Evolutionary conservation across 257 asterid genomes (phyloP).

Genomic region (Osmanthus fragrans): DNA sequence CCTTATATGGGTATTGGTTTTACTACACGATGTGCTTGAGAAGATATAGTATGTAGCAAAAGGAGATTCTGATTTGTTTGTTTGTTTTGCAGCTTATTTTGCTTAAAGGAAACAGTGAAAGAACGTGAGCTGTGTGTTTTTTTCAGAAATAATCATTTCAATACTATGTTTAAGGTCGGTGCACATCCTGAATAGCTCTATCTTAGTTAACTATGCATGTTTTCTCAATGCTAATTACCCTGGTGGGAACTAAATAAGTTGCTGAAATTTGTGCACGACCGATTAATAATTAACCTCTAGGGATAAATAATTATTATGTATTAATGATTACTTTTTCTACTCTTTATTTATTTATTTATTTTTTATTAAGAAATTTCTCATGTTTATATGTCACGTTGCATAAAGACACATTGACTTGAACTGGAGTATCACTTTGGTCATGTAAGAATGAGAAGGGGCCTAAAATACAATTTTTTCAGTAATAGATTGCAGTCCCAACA

Average conservation of each 20-base stretch:
- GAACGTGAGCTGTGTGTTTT: slow-evolving; percentile 93
- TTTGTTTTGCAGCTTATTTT: slow-evolving; percentile 64
- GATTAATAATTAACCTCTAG: background rate
- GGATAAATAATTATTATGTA: background rate
- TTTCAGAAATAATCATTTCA: slow-evolving; percentile 97
- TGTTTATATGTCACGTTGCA: background rate
- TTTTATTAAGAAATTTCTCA: background rate
- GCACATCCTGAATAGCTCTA: slow-evolving; percentile 2
- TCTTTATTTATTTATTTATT: background rate
- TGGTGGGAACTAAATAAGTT: slow-evolving; percentile 17
- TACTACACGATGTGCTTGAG: slow-evolving; percentile 13
- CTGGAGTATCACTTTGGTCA: background rate
- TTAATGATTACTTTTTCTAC: background rate
- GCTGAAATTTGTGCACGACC: slow-evolving; percentile 2
- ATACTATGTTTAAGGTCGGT: slow-evolving; percentile 95
- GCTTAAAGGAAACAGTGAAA: slow-evolving; percentile 84
- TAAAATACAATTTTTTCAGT: too few relatives aligned
- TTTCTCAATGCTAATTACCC: background rate
- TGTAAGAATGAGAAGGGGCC: background rate
- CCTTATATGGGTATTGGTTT: slow-evolving; percentile 68
- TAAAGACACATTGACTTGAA: background rate
- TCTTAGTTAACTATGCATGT: background rate
- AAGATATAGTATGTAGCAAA: slow-evolving; percentile 18
- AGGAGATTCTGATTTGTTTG: slow-evolving; percentile 24
- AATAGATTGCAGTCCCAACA: background rate